phyloP scores from a whole-genome alignment of 2,329 filamentous ascomycete species.

The Monosporascus sp. region DNA sequence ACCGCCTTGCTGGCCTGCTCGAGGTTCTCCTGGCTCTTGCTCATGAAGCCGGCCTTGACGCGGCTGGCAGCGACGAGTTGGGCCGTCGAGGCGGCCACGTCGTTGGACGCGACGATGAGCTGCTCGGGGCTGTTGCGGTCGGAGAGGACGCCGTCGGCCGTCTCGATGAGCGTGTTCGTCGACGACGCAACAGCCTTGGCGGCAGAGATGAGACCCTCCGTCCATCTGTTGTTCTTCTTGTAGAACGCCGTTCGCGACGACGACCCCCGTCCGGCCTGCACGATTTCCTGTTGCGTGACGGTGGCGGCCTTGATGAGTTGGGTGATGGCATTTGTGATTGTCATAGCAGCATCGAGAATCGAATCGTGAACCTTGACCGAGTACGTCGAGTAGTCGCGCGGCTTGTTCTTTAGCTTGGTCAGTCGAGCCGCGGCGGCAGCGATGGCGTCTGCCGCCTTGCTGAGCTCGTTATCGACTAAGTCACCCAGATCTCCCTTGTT shows the following conservation, averaged over 20 bases:
- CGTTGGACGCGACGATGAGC: constrained; percentile 94
- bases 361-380: constrained; percentile 94
- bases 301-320: constrained; percentile 94
- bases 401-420: constrained; percentile 91
- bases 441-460: constrained; percentile 91
- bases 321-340: constrained; percentile 90
- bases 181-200: constrained; percentile 92
- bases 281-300: constrained; percentile 90
- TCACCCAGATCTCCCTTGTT: constrained; percentile 85
- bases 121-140: constrained; percentile 92
- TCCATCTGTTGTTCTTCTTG: constrained; percentile 99
- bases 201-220: constrained; percentile 92
- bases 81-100: constrained; percentile 91
- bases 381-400: constrained; percentile 94
- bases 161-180: constrained; percentile 96
- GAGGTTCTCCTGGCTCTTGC: constrained; percentile 87
- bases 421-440: constrained; percentile 85
- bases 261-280: constrained; percentile 82
- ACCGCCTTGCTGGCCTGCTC: constrained; percentile 92
- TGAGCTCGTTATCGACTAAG: constrained; percentile 85
- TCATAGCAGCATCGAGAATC: constrained; percentile 87
- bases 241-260: constrained; percentile 92
- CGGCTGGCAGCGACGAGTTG: constrained; percentile 93
- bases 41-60: constrained; percentile 98
- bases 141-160: constrained; percentile 89